Base-by-base conservation (phyloP, 495 filamentous ascomycete genomes). In the Penicillium robsamsonii region DNA sequence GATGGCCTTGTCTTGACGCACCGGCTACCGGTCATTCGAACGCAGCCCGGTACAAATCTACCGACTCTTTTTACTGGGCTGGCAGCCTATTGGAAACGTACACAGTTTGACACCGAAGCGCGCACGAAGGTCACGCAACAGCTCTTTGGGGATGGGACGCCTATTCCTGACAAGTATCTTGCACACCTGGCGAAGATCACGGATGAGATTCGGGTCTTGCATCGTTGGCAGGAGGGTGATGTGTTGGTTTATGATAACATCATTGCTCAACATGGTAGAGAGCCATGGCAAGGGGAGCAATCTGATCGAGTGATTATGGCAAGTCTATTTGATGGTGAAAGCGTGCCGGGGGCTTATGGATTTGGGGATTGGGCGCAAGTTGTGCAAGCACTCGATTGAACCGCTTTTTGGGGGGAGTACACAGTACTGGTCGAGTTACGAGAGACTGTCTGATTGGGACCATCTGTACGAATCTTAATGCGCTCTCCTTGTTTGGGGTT, bases 61-160 rank as follows among this genome's bases (percentile, higher is more conserved):
- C 74, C 75, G 4, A 71, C 72, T n/a, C 67, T 81, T n/a, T 82
- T 81, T 52, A 82, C 78, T 13, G 75, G 74, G 12, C 55, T 79
- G 13, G 79, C 77, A 1, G 70, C 75, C 15, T 75, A 77, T 29
- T 79, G 74, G 58, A 70, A 74, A 58, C 77, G 75, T 35, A 56
- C 53, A 6, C 58, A 66, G 27, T 50, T 57, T 7, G 65, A 73
- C 37, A 8, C 27, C 5, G 62, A 53, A 4, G 60, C 58, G 7
- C 53, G 65, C 3, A 60, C 53, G 30, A 68, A 65, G 24, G 62
- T 65, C 4, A 69, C 62, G 10, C 44, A 61, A 20, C 69, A 69
- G 60, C 40, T 62, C 1, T 81, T 75, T 60, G 78, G 80, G 0
- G 81, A 84, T 63, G 79, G 74, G 9, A 73, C 71, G n/a, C 68